Base-by-base conservation (phyloP, 768 basidiomycete genomes). In the Collybiopsis luxurians region DNA sequence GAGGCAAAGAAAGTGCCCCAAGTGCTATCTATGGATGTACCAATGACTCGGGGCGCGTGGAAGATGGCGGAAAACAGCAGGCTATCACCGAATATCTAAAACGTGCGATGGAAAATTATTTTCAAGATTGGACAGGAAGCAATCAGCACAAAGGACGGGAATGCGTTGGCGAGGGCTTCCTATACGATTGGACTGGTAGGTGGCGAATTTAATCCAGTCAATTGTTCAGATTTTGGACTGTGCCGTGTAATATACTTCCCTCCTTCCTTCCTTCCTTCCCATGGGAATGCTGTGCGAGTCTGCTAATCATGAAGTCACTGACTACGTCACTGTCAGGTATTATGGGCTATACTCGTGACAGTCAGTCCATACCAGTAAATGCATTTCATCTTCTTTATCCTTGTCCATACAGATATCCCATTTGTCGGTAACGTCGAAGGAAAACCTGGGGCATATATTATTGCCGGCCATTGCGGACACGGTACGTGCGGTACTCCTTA, bases 81-180 rank as follows among this genome's bases (percentile, higher is more conserved):
- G 51, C 59, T 2, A 61, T 70, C 38, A 67, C 68, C 4, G 59
- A 67, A 31, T 60, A 66, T 39, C 60, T 70, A 3, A 58, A 57
- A 44, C 47, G 48, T 12, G 56, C 63, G 13, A 60, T 59, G 23
- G 53, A 53, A 27, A 54, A 65, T 43, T 58, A 64, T 28, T 62
- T 70, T 42, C 57, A 59, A 27, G 65, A 64, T 57, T 69, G 62
- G 57, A 65, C 23, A 15, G 31, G 28, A 23, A n/a, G n/a, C n/a
- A n/a, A n/a, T n/a, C n/a, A n/a, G n/a, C n/a, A n/a, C n/a, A 28
- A 17, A 36, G 50, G 15, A 15, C 0, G 11, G 24, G 36, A 23
- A 51, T 7, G 46, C 43, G 44, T 19, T 26, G 66, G 61, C 1
- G 65, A 64, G 46, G 64, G 63, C 2, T 28, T 47, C 5, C 13